These are phyloP conservation scores for Conringia planisiliqua DNA, from an alignment of 345 rosid species.

Conservation along the genomic window DNA sequence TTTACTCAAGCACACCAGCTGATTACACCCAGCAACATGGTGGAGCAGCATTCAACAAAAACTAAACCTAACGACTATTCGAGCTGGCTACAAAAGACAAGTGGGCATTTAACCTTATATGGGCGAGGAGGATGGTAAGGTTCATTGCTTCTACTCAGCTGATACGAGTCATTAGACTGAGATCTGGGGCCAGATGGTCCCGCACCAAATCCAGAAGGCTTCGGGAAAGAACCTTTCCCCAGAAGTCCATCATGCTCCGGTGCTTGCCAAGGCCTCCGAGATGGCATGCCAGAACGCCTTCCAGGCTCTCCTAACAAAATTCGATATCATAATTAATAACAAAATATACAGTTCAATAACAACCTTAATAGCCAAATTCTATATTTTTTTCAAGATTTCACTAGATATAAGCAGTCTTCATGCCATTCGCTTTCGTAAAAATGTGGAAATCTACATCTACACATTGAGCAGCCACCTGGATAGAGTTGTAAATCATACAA, in stretches of 20 bases:
- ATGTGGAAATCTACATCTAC: background rate
- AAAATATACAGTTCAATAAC: conserved; percentile 3
- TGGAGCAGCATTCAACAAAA: conserved; percentile 17
- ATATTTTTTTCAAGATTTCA: conserved; percentile 1
- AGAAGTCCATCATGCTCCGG: conserved; percentile 97
- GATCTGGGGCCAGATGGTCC: conserved; percentile 61
- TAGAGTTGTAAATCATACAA: background rate
- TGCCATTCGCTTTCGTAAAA: background rate
- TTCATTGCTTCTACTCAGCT: conserved; percentile 60
- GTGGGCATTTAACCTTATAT: conserved; percentile 60
- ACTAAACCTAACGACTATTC: background rate
- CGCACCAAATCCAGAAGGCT: conserved; percentile 63
- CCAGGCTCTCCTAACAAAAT: conserved; percentile 55
- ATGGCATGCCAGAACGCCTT: conserved; percentile 59
- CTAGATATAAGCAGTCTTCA: background rate
- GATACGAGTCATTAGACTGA: conserved; percentile 64
- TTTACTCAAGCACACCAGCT: conserved; percentile 10
- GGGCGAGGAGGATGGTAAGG: conserved; percentile 98
- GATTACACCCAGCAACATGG: conserved; percentile 2
- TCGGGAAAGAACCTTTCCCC: conserved; percentile 92
- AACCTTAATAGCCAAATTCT: conserved; percentile 6
- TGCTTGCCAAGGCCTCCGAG: conserved; percentile 77
- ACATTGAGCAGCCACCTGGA: conserved; percentile 8
- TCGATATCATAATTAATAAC: background rate
- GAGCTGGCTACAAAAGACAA: conserved; percentile 17